These are phyloP conservation scores for Panicum miliaceum DNA, from an alignment of 176 grass and related monocot species.

Conservation along the genomic window DNA sequence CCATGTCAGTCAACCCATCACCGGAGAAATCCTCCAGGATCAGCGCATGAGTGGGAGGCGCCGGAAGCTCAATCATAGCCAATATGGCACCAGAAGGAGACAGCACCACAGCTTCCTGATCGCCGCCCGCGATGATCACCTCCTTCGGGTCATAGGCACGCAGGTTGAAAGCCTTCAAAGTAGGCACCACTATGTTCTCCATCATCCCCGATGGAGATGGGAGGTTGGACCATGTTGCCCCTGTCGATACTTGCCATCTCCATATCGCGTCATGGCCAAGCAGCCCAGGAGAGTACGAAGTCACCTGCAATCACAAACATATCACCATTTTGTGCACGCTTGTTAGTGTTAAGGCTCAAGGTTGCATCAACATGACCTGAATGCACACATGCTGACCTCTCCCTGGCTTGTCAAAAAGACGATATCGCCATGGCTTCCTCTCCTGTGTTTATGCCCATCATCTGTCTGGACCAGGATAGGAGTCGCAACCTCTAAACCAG, in stretches of 20 bases:
- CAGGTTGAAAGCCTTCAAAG: slow-evolving; percentile 77
- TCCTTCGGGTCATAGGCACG: slow-evolving; percentile 54
- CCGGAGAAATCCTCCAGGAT: slow-evolving; percentile 80
- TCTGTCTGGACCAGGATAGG: slow-evolving; percentile 78
- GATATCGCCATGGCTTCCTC: slow-evolving; percentile 90
- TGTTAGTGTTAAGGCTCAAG: background rate
- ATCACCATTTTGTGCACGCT: background rate
- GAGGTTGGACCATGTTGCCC: slow-evolving; percentile 95
- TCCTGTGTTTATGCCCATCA: slow-evolving; percentile 92
- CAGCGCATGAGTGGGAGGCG: slow-evolving; percentile 68
- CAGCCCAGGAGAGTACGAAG: slow-evolving; percentile 75
- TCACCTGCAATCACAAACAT: slow-evolving; percentile 59
- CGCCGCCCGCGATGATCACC: slow-evolving; percentile 77
- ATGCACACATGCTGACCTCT: slow-evolving; percentile 61
- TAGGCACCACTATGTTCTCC: slow-evolving; percentile 87
- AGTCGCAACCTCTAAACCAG: slow-evolving; percentile 81
- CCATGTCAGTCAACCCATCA: slow-evolving; percentile 83
- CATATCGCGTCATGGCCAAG: slow-evolving; percentile 83
- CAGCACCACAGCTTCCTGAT: slow-evolving; percentile 87
- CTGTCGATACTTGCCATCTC: slow-evolving; percentile 92
- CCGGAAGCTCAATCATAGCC: slow-evolving; percentile 72
- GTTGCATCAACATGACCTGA: slow-evolving; percentile 20
- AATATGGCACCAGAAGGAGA: slow-evolving; percentile 74
- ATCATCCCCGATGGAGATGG: slow-evolving; percentile 87
- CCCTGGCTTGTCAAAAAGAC: slow-evolving; percentile 89